These are phyloP conservation scores for Aureobasidium mangrovei DNA, from an alignment of 2,329 filamentous ascomycete genomes.

Conservation along the genomic window DNA sequence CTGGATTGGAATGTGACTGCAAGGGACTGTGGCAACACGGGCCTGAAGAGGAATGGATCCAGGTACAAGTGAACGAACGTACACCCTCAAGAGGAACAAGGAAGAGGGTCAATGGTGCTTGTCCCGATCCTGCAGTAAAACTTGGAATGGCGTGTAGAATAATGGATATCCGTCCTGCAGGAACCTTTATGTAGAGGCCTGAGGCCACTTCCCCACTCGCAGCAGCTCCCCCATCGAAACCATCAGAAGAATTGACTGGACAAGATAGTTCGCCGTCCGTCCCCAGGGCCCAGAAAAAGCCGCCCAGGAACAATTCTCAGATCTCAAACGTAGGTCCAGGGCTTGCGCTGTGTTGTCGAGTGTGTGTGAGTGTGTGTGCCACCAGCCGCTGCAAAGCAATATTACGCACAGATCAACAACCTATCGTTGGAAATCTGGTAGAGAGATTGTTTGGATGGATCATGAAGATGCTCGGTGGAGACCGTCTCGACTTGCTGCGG, in stretches of 20 bases:
- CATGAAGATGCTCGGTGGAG: not conserved
- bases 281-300: conserved; percentile 9
- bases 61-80: conserved; percentile 8
- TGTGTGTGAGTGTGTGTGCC: not conserved
- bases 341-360: conserved; percentile 1
- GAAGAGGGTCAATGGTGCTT: not conserved
- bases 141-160: not conserved
- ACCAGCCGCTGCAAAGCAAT: conserved; percentile 9
- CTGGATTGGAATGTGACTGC: conserved; percentile 13
- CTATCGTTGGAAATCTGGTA: conserved; percentile 1
- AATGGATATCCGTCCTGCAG: not conserved
- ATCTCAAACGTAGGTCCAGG: not conserved
- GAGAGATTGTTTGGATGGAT: conserved; percentile 6
- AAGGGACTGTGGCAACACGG: not conserved
- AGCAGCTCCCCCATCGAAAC: not conserved
- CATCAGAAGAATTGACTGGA: conserved; percentile 1
- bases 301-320: conserved; percentile 12
- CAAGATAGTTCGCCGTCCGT: not conserved
- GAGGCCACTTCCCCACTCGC: not conserved
- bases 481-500: conserved; percentile 5
- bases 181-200: conserved; percentile 11
- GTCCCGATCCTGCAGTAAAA: conserved; percentile 5
- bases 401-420: conserved; percentile 9
- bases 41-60: conserved; percentile 12
- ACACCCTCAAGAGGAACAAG: conserved; percentile 6